These are phyloP conservation scores for Candida sojae DNA, from an alignment of 1,139 yeast genomes.

Conservation along the genomic window DNA sequence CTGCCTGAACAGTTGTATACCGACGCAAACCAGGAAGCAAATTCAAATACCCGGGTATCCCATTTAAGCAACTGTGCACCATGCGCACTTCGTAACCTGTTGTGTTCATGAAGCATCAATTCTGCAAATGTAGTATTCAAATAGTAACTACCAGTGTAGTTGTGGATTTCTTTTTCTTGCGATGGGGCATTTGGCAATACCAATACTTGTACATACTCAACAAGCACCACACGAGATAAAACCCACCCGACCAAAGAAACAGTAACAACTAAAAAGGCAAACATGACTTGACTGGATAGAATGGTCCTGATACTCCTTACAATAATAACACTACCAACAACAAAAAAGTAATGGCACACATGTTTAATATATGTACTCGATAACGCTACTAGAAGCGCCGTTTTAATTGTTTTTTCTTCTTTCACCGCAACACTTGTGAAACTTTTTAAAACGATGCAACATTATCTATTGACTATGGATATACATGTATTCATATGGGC, in stretches of 20 bases:
- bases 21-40: constrained; percentile 31
- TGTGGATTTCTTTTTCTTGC: constrained; percentile 7
- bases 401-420: background rate
- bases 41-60: constrained; percentile 31
- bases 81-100: constrained; percentile 30
- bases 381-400: background rate
- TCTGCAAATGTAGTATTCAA: constrained; percentile 25
- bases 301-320: too few species aligned
- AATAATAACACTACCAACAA: too few species aligned
- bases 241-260: background rate
- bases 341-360: too few species aligned
- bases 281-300: background rate
- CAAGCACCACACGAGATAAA: background rate
- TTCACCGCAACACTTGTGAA: background rate
- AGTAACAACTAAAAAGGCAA: background rate
- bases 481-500: background rate
- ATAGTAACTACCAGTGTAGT: constrained; percentile 15
- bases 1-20: constrained; percentile 36
- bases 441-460: background rate
- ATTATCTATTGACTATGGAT: too few species aligned
- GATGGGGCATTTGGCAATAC: background rate
- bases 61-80: constrained; percentile 30
- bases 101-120: constrained; percentile 29
- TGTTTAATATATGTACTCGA: too few species aligned
- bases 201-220: background rate